Evolutionary conservation across 805 yeast species (phyloP).

Genomic region (Hanseniaspora taiwanica): DNA sequence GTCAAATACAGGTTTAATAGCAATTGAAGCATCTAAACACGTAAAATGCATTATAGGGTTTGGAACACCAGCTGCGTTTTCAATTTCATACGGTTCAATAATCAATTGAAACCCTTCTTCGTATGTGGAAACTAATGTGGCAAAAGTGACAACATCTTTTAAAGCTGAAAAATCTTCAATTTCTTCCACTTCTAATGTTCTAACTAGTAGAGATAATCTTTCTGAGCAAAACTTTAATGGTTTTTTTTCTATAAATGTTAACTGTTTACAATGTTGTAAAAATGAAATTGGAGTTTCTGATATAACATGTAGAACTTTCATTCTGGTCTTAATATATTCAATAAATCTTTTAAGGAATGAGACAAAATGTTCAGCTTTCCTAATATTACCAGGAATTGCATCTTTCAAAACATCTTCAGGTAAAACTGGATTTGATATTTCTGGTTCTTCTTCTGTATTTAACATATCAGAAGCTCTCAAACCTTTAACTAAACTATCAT

Average conservation of each 20-base stretch:
- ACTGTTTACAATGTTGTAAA: slow-evolving; percentile 79
- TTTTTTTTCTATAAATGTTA: slow-evolving; percentile 84
- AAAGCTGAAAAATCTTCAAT: slow-evolving; percentile 87
- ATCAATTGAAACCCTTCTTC: slow-evolving; percentile 87
- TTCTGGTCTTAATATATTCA: slow-evolving; percentile 88
- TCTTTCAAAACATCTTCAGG: slow-evolving; percentile 79
- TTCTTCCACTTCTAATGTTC: slow-evolving; percentile 77
- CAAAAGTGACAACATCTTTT: slow-evolving; percentile 93
- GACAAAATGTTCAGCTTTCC: slow-evolving; percentile 94
- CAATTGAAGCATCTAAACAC: slow-evolving; percentile 94
- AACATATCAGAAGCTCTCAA: slow-evolving; percentile 67
- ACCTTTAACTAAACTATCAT: slow-evolving; percentile 83
- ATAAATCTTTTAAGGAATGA: slow-evolving; percentile 86
- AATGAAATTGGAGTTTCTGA: slow-evolving; percentile 96
- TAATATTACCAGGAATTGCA: slow-evolving; percentile 93
- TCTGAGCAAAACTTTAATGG: slow-evolving; percentile 90
- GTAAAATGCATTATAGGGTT: slow-evolving; percentile 89
- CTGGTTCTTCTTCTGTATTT: slow-evolving; percentile 31
- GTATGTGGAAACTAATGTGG: slow-evolving; percentile 88
- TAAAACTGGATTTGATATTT: slow-evolving; percentile 72
- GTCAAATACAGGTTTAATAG: slow-evolving; percentile 93
- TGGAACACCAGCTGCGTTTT: slow-evolving; percentile 86
- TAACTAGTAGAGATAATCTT: slow-evolving; percentile 70
- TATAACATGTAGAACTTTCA: slow-evolving; percentile 94
- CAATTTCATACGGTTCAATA: slow-evolving; percentile 90